phyloP scores from a whole-genome alignment of 31 red algal genomes.

The Porphyra umbilicalis region DNA sequence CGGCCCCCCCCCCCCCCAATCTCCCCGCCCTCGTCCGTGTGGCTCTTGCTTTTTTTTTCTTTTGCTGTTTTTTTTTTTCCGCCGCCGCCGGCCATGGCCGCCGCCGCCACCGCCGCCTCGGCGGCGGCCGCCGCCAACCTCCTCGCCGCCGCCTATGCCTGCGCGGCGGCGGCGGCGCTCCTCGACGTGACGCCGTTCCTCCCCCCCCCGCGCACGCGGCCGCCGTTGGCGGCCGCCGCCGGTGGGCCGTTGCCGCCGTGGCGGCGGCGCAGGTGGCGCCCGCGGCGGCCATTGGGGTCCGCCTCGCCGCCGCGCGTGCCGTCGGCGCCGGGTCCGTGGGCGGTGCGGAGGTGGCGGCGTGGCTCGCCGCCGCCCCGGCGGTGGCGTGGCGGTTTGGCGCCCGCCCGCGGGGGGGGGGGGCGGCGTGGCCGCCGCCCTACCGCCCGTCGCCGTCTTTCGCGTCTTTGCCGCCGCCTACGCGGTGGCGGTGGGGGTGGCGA shows the following conservation, averaged over 20 bases:
- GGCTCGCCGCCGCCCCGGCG: neutral
- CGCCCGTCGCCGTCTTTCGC: neutral
- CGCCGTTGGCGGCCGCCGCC: neutral
- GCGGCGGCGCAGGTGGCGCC: neutral
- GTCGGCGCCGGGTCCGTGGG: neutral
- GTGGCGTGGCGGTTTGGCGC: neutral
- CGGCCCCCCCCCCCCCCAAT: no score
- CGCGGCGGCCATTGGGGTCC: neutral
- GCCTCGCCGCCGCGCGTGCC: neutral
- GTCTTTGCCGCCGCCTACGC: neutral
- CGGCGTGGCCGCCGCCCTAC: neutral
- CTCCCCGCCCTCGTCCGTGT: no score
- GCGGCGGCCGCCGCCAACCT: no score
- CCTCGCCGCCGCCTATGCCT: neutral
- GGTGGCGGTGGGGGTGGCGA: neutral
- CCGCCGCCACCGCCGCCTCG: neutral
- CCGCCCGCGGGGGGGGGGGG: neutral
- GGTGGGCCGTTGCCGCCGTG: neutral
- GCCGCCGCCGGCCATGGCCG: neutral
- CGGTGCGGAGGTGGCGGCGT: neutral
- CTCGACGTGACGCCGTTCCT: neutral
- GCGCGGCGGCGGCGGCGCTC: neutral
- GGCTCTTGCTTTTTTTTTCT: neutral
- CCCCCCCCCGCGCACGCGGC: neutral
- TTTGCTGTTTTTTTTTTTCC: neutral